Percentiles rank a stretch among this genome's conserved stretches.
Evolutionary conservation across 768 basidiomycete species (phyloP).

Genomic region (Leccinum pellstonianum): DNA sequence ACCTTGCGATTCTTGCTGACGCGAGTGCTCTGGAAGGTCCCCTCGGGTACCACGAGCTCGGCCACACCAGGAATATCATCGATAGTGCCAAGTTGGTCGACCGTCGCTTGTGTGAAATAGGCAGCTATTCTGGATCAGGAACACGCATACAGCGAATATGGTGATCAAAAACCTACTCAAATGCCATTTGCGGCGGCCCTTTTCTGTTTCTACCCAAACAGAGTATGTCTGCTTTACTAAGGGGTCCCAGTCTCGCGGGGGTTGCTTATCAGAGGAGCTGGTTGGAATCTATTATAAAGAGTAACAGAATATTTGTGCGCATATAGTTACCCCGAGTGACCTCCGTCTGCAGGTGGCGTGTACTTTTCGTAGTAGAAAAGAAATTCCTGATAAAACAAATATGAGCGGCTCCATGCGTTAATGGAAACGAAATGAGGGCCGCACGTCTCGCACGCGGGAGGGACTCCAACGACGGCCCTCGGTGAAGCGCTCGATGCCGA

Average conservation of each 20-base stretch:
- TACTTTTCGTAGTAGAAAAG: constrained; percentile 83
- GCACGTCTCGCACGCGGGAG: constrained; percentile 77
- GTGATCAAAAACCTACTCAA: constrained; percentile 53
- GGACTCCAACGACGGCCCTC: constrained; percentile 83
- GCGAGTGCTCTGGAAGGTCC: constrained; percentile 67
- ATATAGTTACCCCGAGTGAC: constrained; percentile 40
- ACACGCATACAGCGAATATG: constrained; percentile 1
- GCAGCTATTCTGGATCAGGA: constrained; percentile 54
- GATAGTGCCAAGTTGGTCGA: constrained; percentile 68
- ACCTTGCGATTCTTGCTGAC: constrained; percentile 48
- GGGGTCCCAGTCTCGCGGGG: constrained; percentile 62
- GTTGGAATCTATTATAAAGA: constrained; percentile 11
- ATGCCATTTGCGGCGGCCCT: constrained; percentile 77
- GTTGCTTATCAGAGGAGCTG: constrained; percentile 46
- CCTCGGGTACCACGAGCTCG: constrained; percentile 63
- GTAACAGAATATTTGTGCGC: background rate
- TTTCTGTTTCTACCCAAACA: constrained; percentile 66
- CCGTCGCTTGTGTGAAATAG: constrained; percentile 76
- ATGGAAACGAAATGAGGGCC: constrained; percentile 25
- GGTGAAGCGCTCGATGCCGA: constrained; percentile 83
- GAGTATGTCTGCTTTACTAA: constrained; percentile 86
- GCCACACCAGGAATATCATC: constrained; percentile 62
- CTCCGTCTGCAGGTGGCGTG: constrained; percentile 45
- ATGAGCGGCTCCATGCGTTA: constrained; percentile 11
- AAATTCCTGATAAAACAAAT: constrained; percentile 58